phyloP scores from a whole-genome alignment of 2,329 filamentous ascomycete species.

The Grosmannia serpens region DNA sequence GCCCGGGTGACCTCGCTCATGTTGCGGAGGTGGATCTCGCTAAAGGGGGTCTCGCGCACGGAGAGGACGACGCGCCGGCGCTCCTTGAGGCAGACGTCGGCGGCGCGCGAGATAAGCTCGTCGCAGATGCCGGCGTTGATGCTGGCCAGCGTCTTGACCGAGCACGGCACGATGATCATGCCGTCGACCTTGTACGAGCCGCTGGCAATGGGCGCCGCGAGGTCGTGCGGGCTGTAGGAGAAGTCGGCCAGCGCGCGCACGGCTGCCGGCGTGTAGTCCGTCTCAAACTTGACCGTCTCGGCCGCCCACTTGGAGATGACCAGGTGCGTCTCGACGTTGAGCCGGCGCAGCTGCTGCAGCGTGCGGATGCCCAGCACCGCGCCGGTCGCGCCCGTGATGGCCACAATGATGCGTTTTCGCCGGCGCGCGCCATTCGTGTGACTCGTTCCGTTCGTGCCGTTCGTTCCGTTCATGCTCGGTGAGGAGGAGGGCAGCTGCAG shows the following conservation, averaged over 20 bases:
- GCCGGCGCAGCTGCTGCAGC: slow-evolving; percentile 25
- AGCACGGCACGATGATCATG: slow-evolving; percentile 37
- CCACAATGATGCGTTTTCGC: slow-evolving; percentile 28
- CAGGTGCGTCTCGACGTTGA: slow-evolving; percentile 35
- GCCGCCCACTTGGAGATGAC: slow-evolving; percentile 37
- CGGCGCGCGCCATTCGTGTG: not conserved
- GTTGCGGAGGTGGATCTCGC: slow-evolving; percentile 33
- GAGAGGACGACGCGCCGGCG: slow-evolving; percentile 25
- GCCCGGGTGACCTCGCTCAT: slow-evolving; percentile 27
- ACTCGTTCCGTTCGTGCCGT: not conserved
- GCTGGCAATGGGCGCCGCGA: slow-evolving; percentile 31
- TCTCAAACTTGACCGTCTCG: slow-evolving; percentile 35
- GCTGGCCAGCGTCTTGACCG: slow-evolving; percentile 34
- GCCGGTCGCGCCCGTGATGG: slow-evolving; percentile 38
- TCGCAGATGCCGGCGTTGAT: slow-evolving; percentile 29
- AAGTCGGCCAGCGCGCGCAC: slow-evolving; percentile 26
- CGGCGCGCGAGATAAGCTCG: slow-evolving; percentile 32
- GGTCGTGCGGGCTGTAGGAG: slow-evolving; percentile 28
- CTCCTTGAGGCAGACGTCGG: slow-evolving; percentile 36
- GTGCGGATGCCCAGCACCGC: slow-evolving; percentile 29
- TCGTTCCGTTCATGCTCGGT: not conserved
- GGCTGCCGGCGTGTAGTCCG: slow-evolving; percentile 23
- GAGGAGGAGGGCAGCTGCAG: too few species aligned
- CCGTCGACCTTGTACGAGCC: slow-evolving; percentile 31
- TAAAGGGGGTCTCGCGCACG: slow-evolving; percentile 32